These are phyloP conservation scores for Mycena indigotica DNA, from an alignment of 768 basidiomycete genomes.

Conservation along the genomic window DNA sequence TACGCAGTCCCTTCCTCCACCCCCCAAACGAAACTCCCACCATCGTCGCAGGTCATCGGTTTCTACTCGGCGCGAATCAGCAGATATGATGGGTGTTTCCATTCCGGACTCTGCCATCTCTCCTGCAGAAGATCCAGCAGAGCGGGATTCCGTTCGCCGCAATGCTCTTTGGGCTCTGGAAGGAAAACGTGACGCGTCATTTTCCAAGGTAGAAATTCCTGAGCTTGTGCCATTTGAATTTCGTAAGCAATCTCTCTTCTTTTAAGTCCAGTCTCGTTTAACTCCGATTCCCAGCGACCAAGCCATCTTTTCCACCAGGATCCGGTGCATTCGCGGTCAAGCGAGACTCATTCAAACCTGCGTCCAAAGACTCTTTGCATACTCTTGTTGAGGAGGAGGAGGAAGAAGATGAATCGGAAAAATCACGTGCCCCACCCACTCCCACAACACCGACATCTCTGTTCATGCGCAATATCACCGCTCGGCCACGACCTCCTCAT, in stretches of 20 bases:
- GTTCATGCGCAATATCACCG: constrained; percentile 39
- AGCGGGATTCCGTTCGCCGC: constrained; percentile 78
- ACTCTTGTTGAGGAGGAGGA: constrained; percentile 87
- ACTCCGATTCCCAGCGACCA: constrained; percentile 47
- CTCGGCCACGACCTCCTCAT: constrained; percentile 66
- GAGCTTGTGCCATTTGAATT: constrained; percentile 72
- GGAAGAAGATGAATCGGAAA: constrained; percentile 72
- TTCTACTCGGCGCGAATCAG: constrained; percentile 86
- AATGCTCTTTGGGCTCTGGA: constrained; percentile 87
- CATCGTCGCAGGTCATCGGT: constrained; percentile 86
- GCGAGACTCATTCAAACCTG: constrained; percentile 80
- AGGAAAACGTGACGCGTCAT: constrained; percentile 73
- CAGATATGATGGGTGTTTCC: constrained; percentile 86
- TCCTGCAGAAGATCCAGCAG: constrained; percentile 65
- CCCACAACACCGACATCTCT: constrained; percentile 34
- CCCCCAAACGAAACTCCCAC: constrained; percentile 72
- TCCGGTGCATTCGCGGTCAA: constrained; percentile 45
- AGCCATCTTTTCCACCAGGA: constrained; percentile 59
- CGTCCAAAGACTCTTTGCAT: constrained; percentile 72
- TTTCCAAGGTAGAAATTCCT: constrained; percentile 81
- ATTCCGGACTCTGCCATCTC: constrained; percentile 66
- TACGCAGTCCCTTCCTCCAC: constrained; percentile 32
- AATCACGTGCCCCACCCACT: constrained; percentile 32
- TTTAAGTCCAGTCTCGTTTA: constrained; percentile 13
- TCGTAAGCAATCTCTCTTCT: constrained; percentile 49